These are phyloP conservation scores for Kokia cookei DNA, from an alignment of 441 rosid species.

Conservation along the genomic window DNA sequence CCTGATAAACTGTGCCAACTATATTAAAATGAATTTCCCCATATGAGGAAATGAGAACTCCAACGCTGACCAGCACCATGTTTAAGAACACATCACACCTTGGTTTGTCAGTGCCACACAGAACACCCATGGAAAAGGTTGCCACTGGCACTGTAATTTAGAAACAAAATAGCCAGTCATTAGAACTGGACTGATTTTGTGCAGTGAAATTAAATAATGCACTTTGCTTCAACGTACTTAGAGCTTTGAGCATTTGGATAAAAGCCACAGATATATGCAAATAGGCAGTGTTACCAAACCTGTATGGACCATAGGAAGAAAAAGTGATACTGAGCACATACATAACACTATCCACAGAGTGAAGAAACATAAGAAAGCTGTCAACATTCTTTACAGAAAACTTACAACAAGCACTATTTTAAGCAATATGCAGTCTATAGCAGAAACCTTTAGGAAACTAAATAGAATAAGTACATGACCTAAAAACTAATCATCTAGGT, in stretches of 20 bases:
- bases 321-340: slow-evolving; percentile 5
- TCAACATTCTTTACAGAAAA: not conserved
- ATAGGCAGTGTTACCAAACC: slow-evolving; percentile 98
- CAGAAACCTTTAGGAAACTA: not conserved
- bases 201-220: not conserved
- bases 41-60: slow-evolving; percentile 94
- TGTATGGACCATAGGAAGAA: slow-evolving; percentile 20
- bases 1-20: slow-evolving; percentile 95
- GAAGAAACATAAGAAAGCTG: not conserved
- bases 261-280: slow-evolving; percentile 94
- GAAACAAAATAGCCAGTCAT: slow-evolving; percentile 22
- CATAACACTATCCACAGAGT: not conserved
- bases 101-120: slow-evolving; percentile 94
- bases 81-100: slow-evolving; percentile 94
- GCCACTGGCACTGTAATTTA: slow-evolving; percentile 95
- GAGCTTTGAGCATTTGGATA: slow-evolving; percentile 98
- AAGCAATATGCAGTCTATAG: not conserved
- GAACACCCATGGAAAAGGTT: slow-evolving; percentile 85
- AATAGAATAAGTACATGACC: not conserved
- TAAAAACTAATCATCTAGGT: not conserved
- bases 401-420: not conserved
- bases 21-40: slow-evolving; percentile 98
- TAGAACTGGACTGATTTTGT: slow-evolving; percentile 6
- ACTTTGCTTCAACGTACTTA: slow-evolving; percentile 56
- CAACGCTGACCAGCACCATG: slow-evolving; percentile 99